phyloP scores from a whole-genome alignment of 1,284 basidiomycete genomes.

The Abortiporus biennis region DNA sequence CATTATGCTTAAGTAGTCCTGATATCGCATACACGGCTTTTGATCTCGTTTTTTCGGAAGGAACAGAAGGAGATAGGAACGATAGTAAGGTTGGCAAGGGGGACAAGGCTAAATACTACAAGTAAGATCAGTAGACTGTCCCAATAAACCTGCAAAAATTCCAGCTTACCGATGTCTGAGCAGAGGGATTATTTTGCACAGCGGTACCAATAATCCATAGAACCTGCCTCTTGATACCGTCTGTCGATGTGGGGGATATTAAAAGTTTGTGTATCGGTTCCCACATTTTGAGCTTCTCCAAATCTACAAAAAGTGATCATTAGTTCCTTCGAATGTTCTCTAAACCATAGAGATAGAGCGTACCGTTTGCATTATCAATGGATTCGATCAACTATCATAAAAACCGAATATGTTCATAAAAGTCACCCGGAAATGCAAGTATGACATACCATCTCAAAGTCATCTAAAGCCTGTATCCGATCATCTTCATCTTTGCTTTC shows the following conservation, averaged over 20 bases:
- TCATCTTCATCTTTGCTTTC: conserved; percentile 54
- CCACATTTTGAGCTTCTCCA: conserved; percentile 86
- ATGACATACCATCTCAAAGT: conserved; percentile 84
- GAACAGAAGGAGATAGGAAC: conserved; percentile 50
- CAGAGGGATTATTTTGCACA: conserved; percentile 90
- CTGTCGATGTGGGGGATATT: conserved; percentile 44
- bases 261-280: conserved; percentile 70
- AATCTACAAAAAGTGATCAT: conserved; percentile 42
- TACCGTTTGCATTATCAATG: conserved; percentile 95
- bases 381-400: conserved; percentile 73
- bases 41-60: conserved; percentile 51
- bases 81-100: conserved; percentile 65
- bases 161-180: conserved; percentile 74
- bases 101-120: conserved; percentile 66
- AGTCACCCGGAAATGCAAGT: background rate
- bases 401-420: background rate
- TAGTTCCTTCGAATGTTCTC: conserved; percentile 2
- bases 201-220: conserved; percentile 95
- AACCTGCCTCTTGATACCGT: conserved; percentile 65
- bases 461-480: conserved; percentile 79
- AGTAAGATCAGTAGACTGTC: conserved; percentile 2
- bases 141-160: background rate
- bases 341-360: conserved; percentile 15
- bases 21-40: conserved; percentile 90
- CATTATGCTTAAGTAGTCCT: conserved; percentile 80